Evolutionary conservation across 2,329 filamentous ascomycete species (phyloP).

Genomic region (Erysiphe pulchra): DNA sequence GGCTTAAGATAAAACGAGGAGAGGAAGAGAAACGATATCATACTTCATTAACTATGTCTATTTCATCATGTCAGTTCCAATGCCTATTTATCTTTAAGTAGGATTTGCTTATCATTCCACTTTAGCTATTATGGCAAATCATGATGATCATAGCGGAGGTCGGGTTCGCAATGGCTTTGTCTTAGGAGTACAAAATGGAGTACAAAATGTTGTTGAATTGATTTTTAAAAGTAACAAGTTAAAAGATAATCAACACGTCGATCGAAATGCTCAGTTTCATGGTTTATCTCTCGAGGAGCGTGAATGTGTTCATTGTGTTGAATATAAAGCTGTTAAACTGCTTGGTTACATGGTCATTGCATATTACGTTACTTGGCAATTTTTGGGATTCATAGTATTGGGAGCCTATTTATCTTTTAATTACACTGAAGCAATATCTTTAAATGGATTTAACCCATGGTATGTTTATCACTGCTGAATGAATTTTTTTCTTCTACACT

Average conservation of each 20-base stretch:
- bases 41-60: too few relatives aligned
- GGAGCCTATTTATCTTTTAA: constrained; percentile 30
- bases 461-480: background rate
- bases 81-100: too few relatives aligned
- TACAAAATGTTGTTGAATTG: background rate
- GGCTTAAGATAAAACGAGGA: constrained; percentile 5
- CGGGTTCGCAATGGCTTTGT: background rate
- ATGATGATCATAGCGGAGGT: background rate
- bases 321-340: constrained; percentile 34
- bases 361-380: constrained; percentile 32
- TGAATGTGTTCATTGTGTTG: constrained; percentile 29
- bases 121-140: background rate
- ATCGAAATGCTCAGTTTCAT: constrained; percentile 26
- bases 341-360: constrained; percentile 30
- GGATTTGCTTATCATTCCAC: background rate
- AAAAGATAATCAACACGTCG: constrained; percentile 3
- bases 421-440: background rate
- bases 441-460: constrained; percentile 2
- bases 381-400: constrained; percentile 27
- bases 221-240: background rate
- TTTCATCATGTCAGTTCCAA: too few relatives aligned
- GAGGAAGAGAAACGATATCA: constrained; percentile 6
- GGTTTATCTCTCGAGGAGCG: constrained; percentile 24
- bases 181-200: too few relatives aligned
- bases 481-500: background rate